Evolutionary conservation across 805 yeast species (phyloP).

Genomic region (Pichia phayaonensis): DNA sequence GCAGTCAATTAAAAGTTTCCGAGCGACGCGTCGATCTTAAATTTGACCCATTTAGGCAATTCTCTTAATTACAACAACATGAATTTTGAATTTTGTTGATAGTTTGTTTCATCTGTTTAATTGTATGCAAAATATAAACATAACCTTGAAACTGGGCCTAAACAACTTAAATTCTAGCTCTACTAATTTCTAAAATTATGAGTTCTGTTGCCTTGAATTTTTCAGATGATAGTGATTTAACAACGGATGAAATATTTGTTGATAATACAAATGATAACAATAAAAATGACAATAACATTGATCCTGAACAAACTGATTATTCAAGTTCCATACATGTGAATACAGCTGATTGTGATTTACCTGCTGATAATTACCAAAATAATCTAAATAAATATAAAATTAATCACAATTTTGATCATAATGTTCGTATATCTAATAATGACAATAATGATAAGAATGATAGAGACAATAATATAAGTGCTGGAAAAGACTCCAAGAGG

Average conservation of each 20-base stretch:
- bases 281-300: neutral
- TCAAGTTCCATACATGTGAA: slow-evolving; percentile 7
- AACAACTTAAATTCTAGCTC: neutral
- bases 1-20: too few species aligned
- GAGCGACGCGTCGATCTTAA: neutral
- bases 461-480: neutral
- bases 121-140: neutral
- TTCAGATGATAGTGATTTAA: neutral
- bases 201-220: neutral
- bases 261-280: neutral
- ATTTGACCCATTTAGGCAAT: neutral
- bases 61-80: neutral
- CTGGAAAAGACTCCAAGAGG: neutral
- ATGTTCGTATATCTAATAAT: neutral
- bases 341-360: slow-evolving; percentile 18
- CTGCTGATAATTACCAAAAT: slow-evolving; percentile 10
- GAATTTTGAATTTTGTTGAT: neutral
- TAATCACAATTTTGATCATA: neutral
- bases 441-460: neutral
- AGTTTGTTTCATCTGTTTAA: neutral
- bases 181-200: neutral
- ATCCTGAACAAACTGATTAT: neutral
- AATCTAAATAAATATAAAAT: slow-evolving; percentile 1
- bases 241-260: neutral
- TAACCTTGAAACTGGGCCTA: too few species aligned